phyloP scores from a whole-genome alignment of 257 asterid species.

The Cynanchum wilfordii region DNA sequence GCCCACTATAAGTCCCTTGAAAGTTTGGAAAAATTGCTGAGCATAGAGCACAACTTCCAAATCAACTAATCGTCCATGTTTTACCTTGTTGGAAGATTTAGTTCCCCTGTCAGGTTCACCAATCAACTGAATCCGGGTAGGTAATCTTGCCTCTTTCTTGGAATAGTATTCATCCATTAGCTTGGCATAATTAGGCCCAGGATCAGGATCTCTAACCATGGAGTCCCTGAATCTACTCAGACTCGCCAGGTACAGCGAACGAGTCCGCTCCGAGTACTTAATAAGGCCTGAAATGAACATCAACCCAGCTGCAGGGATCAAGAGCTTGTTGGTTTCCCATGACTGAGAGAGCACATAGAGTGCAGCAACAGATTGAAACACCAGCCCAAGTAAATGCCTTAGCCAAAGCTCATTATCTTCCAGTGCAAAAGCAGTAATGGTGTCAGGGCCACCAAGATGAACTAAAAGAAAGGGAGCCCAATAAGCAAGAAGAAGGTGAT shows the following conservation, averaged over 20 bases:
- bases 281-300: constrained; percentile 37
- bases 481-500: constrained; percentile 26
- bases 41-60: constrained; percentile 33
- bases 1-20: constrained; percentile 56
- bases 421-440: constrained; percentile 44
- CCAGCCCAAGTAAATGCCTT: constrained; percentile 33
- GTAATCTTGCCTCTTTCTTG: constrained; percentile 34
- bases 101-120: constrained; percentile 18
- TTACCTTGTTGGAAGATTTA: constrained; percentile 18
- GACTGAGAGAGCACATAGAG: constrained; percentile 36
- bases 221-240: constrained; percentile 29
- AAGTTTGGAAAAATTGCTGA: constrained; percentile 27
- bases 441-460: constrained; percentile 57
- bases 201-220: constrained; percentile 38
- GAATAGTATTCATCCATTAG: constrained; percentile 40
- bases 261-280: constrained; percentile 42
- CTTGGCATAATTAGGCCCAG: constrained; percentile 50
- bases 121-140: constrained; percentile 26
- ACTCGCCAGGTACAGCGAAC: constrained; percentile 36
- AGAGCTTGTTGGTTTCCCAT: not conserved
- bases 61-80: constrained; percentile 6
- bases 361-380: constrained; percentile 32
- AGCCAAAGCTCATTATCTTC: constrained; percentile 53
- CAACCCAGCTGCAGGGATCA: constrained; percentile 39
- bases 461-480: constrained; percentile 54